Base-by-base conservation (phyloP, 2,329 filamentous ascomycete species). In the Apiospora sp. region DNA sequence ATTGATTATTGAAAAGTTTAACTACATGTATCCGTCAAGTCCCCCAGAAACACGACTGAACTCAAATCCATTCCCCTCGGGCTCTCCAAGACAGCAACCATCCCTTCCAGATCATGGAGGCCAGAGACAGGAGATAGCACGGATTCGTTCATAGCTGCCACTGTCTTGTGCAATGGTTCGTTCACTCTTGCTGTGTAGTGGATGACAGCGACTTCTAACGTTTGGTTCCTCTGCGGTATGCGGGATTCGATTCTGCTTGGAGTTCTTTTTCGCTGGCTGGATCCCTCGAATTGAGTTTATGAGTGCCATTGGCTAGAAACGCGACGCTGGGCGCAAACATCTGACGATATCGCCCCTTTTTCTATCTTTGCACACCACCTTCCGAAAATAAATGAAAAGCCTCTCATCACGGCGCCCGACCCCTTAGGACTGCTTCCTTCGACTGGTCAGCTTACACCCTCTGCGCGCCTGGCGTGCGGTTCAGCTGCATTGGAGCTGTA, bases 1-100 rank as follows among this genome's bases (percentile, higher is more conserved):
- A 49, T 69, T 37, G 48, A 69, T 49, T 69, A 49, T 69, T 49
- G 67, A 69, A 69, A 69, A 37, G 67, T 49, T 69, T 24, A 69
- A 69, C 58, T 24, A 30, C 27, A 30, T 30, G 27, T 30, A 6
- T 41, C 41, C 54, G 22, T 61, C 34, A 37, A 37, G 22, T 64
- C 58, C 54, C 58, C 58, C 58, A 64, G 58, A 64, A 64, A 64
- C 58, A 41, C 30, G 34, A 41, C 22, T 64, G 58, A 64, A 64
- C 58, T 64, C 58, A 64, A 64, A 64, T 41, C 7, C 58, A 41
- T 41, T 41, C 58, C 34, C 58, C 58, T 64, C 30, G 3, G 34
- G 22, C 58, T 64, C 30, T 41, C 58, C 58, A 64, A 64, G 58
- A 64, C 58, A 64, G 58, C 58, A 41, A n/a, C 30, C 34, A 64